phyloP scores from a whole-genome alignment of 352 stramenopile genomes.

The Phytophthora fragariae region DNA sequence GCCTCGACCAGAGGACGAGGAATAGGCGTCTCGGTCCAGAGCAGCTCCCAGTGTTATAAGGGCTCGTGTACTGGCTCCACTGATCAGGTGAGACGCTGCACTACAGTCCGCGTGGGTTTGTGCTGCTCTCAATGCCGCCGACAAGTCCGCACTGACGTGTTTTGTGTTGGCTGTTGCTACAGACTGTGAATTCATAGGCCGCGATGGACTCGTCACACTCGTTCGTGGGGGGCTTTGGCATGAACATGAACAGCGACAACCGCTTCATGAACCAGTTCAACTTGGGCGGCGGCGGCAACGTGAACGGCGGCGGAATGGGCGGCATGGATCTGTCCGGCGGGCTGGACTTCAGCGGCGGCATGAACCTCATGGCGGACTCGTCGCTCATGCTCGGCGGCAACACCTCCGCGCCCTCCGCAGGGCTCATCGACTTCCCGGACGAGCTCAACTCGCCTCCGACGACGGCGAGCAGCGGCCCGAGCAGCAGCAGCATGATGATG shows the following conservation, averaged over 20 bases:
- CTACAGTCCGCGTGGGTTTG: background rate
- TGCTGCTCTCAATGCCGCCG: too few relatives aligned
- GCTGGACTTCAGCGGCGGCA: conserved; percentile 72
- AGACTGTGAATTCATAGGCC: conserved; percentile 10
- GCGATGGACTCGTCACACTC: conserved; percentile 76
- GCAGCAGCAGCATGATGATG: conserved; percentile 29
- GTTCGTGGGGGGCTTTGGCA: conserved; percentile 78
- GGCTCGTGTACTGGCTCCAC: conserved; percentile 6
- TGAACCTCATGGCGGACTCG: conserved; percentile 76
- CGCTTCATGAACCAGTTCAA: conserved; percentile 84
- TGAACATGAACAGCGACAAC: conserved; percentile 75
- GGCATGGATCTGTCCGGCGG: conserved; percentile 54
- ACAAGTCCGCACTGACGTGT: too few relatives aligned
- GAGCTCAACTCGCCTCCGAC: conserved; percentile 82
- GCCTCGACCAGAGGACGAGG: background rate
- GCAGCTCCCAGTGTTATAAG: conserved; percentile 26
- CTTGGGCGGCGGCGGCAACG: conserved; percentile 34
- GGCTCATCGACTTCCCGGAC: conserved; percentile 88
- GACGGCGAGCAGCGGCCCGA: conserved; percentile 15
- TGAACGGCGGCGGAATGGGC: conserved; percentile 37
- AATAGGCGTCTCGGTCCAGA: conserved; percentile 8
- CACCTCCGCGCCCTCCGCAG: conserved; percentile 36
- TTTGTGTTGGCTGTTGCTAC: too few relatives aligned
- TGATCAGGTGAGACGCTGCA: conserved; percentile 9
- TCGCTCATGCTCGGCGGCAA: conserved; percentile 45